Evolutionary conservation across 2,329 filamentous ascomycete species (phyloP), one percentile per base, ranked within the genome.

Genomic region (Apiospora saccharicola): DNA sequence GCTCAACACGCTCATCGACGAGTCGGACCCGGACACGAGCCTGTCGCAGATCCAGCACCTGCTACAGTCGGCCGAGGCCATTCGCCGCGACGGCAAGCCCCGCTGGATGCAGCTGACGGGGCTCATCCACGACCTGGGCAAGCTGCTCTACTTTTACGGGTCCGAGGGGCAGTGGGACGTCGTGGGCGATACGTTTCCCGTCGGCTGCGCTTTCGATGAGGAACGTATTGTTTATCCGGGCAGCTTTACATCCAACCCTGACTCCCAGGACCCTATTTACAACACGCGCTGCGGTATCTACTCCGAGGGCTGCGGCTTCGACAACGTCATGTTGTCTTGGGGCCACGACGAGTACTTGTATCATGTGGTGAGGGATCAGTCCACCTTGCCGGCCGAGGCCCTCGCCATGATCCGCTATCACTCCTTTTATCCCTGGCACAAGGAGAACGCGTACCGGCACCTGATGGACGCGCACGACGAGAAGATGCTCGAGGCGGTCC

Each of bases 381-480:
- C 89, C 68, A 92, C 86, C 0, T 87, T 98, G 61, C 95, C 95
- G 0, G 87, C 89, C 67, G 94, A 97, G 87, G 93, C 92, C 0
- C 88, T 98, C 14, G 95, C 94, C 73, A 97, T 98, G 94, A 96
- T 98, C 81, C 88, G 95, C 71, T 97, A 97, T 84, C 95, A 98
- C 84, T 94, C 91, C 7, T 97, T 97, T 84, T 98, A 98, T 83
- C 92, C 95, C 22, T 98, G 94, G 95, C 95, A 97, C 84, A 90
- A 88, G 74, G 91, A 92, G 81, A 92, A 92, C 71, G 94, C 93
- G 8, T 98, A 98, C 84, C 83, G 83, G 73, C 90, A 94, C 83
- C 89, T 97, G 82, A 97, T 97, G 94, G 89, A 92, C 81, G 90
- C 92, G 73, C 92, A 95, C 80, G 95, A 98, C 78, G 84, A 92